These are phyloP conservation scores for Paulownia fortunei DNA, from an alignment of 257 asterid genomes.

Conservation along the genomic window DNA sequence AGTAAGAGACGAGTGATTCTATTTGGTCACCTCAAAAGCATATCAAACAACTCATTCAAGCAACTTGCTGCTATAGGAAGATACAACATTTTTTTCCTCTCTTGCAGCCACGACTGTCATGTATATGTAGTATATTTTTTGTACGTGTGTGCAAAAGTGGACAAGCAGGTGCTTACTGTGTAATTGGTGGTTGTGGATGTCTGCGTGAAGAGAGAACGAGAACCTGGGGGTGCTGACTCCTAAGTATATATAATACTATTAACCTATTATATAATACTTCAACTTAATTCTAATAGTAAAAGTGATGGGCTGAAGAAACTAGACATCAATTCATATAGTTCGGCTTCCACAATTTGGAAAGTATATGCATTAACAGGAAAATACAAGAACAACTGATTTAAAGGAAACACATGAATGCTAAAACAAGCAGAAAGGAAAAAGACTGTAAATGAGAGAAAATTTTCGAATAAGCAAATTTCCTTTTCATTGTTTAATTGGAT, in stretches of 20 bases:
- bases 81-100: background rate
- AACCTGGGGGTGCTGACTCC: background rate
- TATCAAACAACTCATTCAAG: slow-evolving; percentile 1
- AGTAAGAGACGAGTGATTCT: background rate
- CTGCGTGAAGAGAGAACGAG: slow-evolving; percentile 1
- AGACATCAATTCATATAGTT: background rate
- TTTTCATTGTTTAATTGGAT: slow-evolving; percentile 10
- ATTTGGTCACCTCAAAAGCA: background rate
- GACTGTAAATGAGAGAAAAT: background rate
- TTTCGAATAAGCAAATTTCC: background rate
- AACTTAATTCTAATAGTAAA: background rate
- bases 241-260: background rate
- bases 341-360: background rate
- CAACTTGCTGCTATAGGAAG: slow-evolving; percentile 12
- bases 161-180: background rate
- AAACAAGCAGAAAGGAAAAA: slow-evolving; percentile 11
- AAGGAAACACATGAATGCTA: background rate
- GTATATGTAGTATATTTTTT: background rate
- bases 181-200: background rate
- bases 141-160: background rate
- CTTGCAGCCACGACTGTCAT: background rate
- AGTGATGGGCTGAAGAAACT: background rate
- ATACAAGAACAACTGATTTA: background rate
- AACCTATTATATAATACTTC: background rate
- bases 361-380: slow-evolving; percentile 5